Evolutionary conservation across 176 grass and related monocot genomes (phyloP).

Genomic region (Avena eriantha): DNA sequence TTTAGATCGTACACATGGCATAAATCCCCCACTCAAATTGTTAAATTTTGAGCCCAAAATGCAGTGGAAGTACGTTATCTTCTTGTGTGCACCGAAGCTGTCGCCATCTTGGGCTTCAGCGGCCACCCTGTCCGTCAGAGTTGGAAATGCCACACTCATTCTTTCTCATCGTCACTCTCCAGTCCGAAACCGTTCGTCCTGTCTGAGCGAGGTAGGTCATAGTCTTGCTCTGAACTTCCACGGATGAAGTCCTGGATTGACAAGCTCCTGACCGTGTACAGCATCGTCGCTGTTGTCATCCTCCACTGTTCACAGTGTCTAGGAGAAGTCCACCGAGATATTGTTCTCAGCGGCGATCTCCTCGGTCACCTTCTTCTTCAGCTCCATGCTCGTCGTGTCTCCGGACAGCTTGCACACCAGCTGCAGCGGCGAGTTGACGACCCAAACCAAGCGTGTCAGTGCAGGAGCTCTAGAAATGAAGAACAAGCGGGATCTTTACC

Average conservation of each 20-base stretch:
- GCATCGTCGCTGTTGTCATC: neutral
- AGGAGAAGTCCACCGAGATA: conserved; percentile 24
- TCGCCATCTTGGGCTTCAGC: neutral
- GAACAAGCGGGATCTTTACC: conserved; percentile 16
- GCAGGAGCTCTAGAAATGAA: neutral
- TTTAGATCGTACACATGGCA: neutral
- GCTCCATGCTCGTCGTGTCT: conserved; percentile 28
- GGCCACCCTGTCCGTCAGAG: neutral
- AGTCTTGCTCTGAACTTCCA: conserved; percentile 18
- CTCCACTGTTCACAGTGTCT: conserved; percentile 12
- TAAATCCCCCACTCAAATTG: neutral
- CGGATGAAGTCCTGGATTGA: conserved; percentile 17
- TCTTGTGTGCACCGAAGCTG: conserved; percentile 31
- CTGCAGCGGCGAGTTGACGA: conserved; percentile 31
- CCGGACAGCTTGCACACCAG: conserved; percentile 52
- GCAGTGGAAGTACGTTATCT: conserved; percentile 21
- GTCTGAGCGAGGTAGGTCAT: neutral
- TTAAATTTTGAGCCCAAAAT: conserved; percentile 20
- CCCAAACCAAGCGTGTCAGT: conserved; percentile 7
- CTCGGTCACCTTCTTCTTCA: conserved; percentile 56
- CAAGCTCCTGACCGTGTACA: neutral
- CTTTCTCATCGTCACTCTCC: neutral
- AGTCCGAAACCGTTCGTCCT: neutral
- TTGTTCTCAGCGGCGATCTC: conserved; percentile 45
- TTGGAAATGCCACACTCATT: neutral